Percentiles rank a stretch among this genome's conserved stretches.
These are phyloP conservation scores for Plasmodium cynomolgi DNA, from an alignment of 169 alveolate species.

Conservation along the genomic window DNA sequence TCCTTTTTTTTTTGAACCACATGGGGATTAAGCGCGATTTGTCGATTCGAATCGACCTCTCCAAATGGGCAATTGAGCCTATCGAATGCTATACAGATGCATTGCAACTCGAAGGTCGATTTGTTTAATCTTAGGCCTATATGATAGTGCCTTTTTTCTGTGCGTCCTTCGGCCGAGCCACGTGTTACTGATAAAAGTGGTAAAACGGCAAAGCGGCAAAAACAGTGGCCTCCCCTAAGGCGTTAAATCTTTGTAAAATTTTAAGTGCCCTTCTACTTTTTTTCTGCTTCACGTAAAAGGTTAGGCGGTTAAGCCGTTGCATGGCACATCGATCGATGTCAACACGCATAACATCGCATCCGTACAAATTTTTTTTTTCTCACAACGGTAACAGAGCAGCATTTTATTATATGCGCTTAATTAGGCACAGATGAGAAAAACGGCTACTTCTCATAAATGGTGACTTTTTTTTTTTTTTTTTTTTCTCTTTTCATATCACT, in stretches of 20 bases:
- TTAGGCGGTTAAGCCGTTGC: neutral
- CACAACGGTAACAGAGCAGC: neutral
- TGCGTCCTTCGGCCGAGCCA: neutral
- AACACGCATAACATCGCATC: neutral
- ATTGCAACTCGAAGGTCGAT: neutral
- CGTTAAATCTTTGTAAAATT: neutral
- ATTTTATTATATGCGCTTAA: neutral
- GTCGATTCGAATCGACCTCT: neutral
- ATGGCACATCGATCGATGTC: neutral
- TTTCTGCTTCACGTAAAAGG: neutral
- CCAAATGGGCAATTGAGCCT: neutral
- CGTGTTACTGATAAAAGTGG: neutral
- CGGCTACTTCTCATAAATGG: neutral
- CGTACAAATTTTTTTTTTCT: neutral
- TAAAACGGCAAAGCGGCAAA: no score
- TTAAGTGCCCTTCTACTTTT: neutral
- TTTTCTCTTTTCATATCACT: neutral
- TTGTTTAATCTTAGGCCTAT: neutral
- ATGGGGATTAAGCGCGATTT: neutral
- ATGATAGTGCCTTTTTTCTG: neutral
- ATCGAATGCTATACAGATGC: neutral
- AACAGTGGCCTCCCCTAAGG: neutral
- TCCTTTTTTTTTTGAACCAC: neutral
- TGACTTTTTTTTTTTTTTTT: constrained; percentile 5
- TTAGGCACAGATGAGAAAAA: neutral